Conservation (phyloP, 306 rosid genomes). For the Trifolium pratense region DNA sequence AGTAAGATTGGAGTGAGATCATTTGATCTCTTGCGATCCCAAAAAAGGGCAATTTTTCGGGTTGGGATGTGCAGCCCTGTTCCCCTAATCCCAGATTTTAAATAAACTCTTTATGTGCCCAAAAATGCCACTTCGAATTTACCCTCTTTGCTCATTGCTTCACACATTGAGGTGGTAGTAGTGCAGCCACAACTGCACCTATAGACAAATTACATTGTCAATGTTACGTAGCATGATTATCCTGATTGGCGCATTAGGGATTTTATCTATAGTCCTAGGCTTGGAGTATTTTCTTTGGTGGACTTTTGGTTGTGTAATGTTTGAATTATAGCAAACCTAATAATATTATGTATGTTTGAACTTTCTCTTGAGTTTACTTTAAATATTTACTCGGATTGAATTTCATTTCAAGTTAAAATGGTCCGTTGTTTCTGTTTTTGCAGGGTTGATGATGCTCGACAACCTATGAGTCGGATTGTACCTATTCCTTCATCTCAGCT, state of each 20-base stretch:
- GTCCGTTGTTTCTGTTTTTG: conserved; percentile 29
- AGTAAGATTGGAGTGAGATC: not conserved
- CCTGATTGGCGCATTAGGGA: not conserved
- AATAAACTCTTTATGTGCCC: too few species aligned
- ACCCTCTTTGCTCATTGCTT: not conserved
- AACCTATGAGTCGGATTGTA: conserved; percentile 92
- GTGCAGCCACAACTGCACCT: not conserved
- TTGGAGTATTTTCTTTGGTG: not conserved
- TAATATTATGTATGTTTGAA: not conserved
- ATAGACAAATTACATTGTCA: not conserved
- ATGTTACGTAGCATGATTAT: not conserved
- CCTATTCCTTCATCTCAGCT: conserved; percentile 86
- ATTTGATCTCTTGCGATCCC: not conserved
- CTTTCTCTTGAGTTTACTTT: conserved; percentile 23
- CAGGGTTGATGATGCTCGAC: conserved; percentile 98
- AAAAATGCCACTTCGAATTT: too few species aligned
- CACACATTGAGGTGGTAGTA: not conserved
- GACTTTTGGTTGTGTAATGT: not conserved
- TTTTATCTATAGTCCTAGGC: not conserved
- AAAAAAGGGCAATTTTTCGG: not conserved
- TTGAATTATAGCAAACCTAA: not conserved
- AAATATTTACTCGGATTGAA: conserved; percentile 17
- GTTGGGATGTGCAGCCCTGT: not conserved
- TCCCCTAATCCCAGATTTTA: not conserved
- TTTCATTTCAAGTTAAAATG: conserved; percentile 33